These are phyloP conservation scores for Globisporangium splendens DNA, from an alignment of 352 stramenopile species.

Conservation along the genomic window DNA sequence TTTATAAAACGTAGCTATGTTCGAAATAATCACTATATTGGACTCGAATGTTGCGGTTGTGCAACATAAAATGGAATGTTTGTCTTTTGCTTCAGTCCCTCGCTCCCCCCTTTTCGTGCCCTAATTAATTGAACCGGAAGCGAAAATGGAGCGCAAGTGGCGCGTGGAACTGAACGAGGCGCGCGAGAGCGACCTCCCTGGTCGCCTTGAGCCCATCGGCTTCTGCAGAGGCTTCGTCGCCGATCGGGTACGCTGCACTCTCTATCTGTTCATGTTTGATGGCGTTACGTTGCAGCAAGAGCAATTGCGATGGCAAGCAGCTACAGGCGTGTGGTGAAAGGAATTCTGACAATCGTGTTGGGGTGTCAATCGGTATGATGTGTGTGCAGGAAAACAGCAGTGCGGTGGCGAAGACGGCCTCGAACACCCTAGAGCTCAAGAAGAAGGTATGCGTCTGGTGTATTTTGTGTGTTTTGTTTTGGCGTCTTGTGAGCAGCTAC, in stretches of 20 bases:
- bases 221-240: slow-evolving; percentile 55
- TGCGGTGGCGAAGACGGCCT: slow-evolving; percentile 55
- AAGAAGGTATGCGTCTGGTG: slow-evolving; percentile 61
- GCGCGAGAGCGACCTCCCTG: slow-evolving; percentile 66
- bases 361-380: too few species aligned
- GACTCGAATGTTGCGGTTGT: not conserved
- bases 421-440: slow-evolving; percentile 81
- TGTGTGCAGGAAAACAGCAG: slow-evolving; percentile 38
- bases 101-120: too few species aligned
- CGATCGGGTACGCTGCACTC: slow-evolving; percentile 40
- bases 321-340: not conserved
- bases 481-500: not conserved
- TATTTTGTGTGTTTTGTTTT: too few species aligned
- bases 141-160: slow-evolving; percentile 61
- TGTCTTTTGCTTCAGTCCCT: not conserved
- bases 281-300: not conserved
- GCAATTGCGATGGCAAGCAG: not conserved
- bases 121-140: not conserved
- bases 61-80: not conserved
- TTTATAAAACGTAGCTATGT: not conserved
- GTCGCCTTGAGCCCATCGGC: slow-evolving; percentile 60
- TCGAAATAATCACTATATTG: not conserved
- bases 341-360: not conserved
- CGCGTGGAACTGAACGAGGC: slow-evolving; percentile 72
- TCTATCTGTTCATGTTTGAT: not conserved